Percentiles rank a stretch among this genome's conserved stretches.
Conservation (phyloP, 305 asterid genomes). For the Striga hermonthica region DNA sequence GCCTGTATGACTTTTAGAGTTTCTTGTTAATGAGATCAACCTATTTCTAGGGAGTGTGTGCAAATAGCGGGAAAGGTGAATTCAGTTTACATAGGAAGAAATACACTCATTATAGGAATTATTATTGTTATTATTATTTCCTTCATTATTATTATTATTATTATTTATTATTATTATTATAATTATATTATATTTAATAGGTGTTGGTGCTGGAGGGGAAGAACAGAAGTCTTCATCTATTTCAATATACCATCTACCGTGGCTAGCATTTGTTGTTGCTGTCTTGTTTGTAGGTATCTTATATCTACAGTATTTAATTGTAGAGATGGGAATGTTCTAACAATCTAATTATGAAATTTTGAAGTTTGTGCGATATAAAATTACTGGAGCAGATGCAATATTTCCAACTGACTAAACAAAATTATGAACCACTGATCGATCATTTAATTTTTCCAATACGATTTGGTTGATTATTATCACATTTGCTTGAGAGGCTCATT, state of each 20-base stretch:
- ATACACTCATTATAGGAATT: too few species aligned
- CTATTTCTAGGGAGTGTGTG: background rate
- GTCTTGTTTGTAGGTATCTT: constrained; percentile 99
- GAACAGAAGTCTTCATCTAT: constrained; percentile 71
- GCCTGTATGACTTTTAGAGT: background rate
- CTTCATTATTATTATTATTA: background rate
- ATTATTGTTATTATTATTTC: too few species aligned
- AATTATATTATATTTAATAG: constrained; percentile 37
- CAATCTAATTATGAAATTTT: background rate
- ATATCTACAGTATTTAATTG: constrained; percentile 43
- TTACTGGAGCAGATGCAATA: background rate
- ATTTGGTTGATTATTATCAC: too few species aligned
- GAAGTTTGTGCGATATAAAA: background rate
- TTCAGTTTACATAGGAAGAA: too few species aligned
- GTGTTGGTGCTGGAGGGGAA: constrained; percentile 99
- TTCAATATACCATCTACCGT: constrained; percentile 65
- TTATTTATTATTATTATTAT: constrained; percentile 6
- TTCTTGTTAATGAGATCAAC: constrained; percentile 20
- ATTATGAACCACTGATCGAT: too few species aligned
- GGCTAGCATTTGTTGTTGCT: constrained; percentile 78
- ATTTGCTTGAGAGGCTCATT: too few species aligned
- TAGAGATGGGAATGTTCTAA: constrained; percentile 1
- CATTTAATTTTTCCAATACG: too few species aligned
- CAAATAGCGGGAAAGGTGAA: background rate
- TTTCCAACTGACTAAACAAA: too few species aligned